These are phyloP conservation scores for Neofusicoccum sp. DNA, from an alignment of 2,329 filamentous ascomycete species.

Conservation along the genomic window DNA sequence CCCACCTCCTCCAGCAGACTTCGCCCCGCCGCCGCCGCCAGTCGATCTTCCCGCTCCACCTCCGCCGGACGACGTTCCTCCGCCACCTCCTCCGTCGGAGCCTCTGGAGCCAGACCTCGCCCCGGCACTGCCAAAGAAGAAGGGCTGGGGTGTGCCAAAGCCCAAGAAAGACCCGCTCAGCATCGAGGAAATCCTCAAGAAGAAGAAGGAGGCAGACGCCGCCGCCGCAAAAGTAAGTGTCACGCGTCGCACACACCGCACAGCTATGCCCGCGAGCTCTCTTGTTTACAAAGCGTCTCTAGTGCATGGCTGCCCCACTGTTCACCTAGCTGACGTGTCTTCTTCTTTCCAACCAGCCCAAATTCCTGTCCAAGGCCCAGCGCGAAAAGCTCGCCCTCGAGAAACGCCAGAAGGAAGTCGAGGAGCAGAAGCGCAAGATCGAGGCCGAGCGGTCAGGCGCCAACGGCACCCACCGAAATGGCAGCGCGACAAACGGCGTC, in stretches of 20 bases:
- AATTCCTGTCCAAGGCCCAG: conserved; percentile 82
- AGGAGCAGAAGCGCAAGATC: conserved; percentile 60
- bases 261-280: not conserved
- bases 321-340: conserved; percentile 26
- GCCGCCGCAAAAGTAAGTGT: conserved; percentile 71
- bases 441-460: conserved; percentile 40
- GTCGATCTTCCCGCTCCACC: conserved; percentile 26
- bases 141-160: conserved; percentile 54
- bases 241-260: not conserved
- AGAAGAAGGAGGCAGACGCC: conserved; percentile 84
- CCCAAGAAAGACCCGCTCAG: conserved; percentile 62
- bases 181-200: conserved; percentile 80
- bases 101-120: conserved; percentile 31
- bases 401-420: conserved; percentile 72
- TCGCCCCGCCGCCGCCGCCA: conserved; percentile 46
- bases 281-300: conserved; percentile 30
- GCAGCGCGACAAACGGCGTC: conserved; percentile 20
- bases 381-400: conserved; percentile 79
- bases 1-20: conserved; percentile 47
- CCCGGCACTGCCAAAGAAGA: conserved; percentile 52
- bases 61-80: conserved; percentile 22
- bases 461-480: conserved; percentile 19
- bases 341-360: conserved; percentile 57
- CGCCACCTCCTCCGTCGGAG: conserved; percentile 24
- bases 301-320: conserved; percentile 26